Percentiles rank a stretch among this genome's conserved stretches.
These are phyloP conservation scores for Colletotrichum agaves DNA, from an alignment of 2,329 filamentous ascomycete genomes.

Conservation along the genomic window DNA sequence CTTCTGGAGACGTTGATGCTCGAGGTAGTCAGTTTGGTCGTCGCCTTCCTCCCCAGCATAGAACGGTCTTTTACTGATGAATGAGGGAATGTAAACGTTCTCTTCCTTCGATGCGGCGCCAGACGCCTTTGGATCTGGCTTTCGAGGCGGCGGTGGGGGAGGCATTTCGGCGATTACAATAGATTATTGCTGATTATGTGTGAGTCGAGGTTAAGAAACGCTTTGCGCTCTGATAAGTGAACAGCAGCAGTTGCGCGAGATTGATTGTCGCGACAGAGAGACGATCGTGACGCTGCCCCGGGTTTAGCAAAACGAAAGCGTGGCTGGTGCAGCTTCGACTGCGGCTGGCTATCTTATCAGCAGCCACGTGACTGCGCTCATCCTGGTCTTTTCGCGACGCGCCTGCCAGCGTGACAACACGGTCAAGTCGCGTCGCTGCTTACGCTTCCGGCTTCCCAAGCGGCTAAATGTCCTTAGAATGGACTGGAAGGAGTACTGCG, in stretches of 20 bases:
- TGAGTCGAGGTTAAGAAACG: too few relatives aligned
- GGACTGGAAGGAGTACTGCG: too few relatives aligned
- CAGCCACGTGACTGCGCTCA: conserved; percentile 45
- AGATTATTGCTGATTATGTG: too few relatives aligned
- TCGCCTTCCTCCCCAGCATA: conserved; percentile 86
- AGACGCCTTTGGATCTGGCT: conserved; percentile 45
- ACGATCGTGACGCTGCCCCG: not conserved
- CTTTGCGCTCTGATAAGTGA: too few relatives aligned
- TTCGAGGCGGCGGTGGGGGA: conserved; percentile 47
- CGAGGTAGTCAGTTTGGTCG: conserved; percentile 86
- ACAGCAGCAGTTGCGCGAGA: too few relatives aligned
- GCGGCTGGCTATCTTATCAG: conserved; percentile 31
- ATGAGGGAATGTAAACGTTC: conserved; percentile 98
- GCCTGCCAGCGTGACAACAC: conserved; percentile 10
- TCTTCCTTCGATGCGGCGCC: conserved; percentile 77
- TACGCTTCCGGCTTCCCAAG: not conserved
- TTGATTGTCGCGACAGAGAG: too few relatives aligned
- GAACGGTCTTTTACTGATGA: conserved; percentile 98
- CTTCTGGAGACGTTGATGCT: conserved; percentile 91
- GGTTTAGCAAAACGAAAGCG: not conserved
- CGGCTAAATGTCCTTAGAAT: conserved; percentile 4
- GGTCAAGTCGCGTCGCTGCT: conserved; percentile 20
- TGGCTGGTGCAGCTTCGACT: not conserved
- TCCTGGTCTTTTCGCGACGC: conserved; percentile 15
- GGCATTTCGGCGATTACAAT: conserved; percentile 33